Evolutionary conservation across 139 green algal genomes (phyloP), one percentile per base, ranked within the genome.

Genomic region (Eudorina sp.): DNA sequence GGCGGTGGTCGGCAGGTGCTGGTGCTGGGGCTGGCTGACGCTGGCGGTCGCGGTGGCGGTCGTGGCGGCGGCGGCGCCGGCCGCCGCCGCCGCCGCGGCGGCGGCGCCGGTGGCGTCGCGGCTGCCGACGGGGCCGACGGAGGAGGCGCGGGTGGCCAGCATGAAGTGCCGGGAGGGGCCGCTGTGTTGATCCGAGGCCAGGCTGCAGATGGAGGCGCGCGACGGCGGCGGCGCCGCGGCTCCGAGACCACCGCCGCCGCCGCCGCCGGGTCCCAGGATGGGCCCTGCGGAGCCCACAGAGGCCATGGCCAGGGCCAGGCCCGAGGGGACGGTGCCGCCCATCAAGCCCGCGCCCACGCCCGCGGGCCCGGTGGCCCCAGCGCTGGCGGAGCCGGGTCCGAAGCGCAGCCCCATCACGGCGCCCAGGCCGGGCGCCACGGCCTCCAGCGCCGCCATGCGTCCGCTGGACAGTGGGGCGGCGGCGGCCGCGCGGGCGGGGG

Each of bases 151-250:
- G 16, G 62, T 72, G 27, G 46, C 34, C 34, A 75, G 34, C 66
- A 75, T 31, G 3, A 75, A 16, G 51, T 25, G 66, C 66, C 66
- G 66, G 34, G 66, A 75, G 36, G 66, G 19, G 66, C 66, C 66
- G 66, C 66, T 75, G 34, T 46, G 31, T 7, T 31, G 4, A 18
- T 75, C 66, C 13, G 66, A 75, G 66, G 66, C 36, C 34, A 29
- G 14, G 31, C 66, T 72, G 62, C 62, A 72, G 62, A 72, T 40
- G 62, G 62, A 72, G 19, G 62, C 62, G 62, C 62, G 62, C 31
- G 23, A 13, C 11, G 9, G 48, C 11, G 11, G 9, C 11, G 48
- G 4, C 27, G 23, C 11, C 62, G 6, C 11, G 27, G 31, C 2
- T 25, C 6, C 19, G 62, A 25, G 27, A 38, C 27, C 16, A 11